phyloP scores from a whole-genome alignment of 495 filamentous ascomycete genomes.

The Aspergillus haitiensis region DNA sequence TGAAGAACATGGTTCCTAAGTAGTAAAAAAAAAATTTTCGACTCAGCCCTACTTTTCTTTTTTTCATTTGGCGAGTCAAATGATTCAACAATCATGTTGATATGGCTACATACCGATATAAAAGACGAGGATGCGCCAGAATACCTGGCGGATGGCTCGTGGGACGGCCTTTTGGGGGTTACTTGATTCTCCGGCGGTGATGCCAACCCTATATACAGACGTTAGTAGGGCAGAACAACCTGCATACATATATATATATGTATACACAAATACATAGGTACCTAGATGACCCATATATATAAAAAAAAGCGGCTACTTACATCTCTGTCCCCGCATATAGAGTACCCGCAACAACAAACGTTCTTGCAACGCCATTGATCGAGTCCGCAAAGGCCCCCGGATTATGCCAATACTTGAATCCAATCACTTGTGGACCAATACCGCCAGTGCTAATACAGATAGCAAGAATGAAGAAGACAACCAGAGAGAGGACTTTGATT shows the following conservation, averaged over 20 bases:
- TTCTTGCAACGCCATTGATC: conserved; percentile 59
- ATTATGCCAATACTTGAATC: conserved; percentile 62
- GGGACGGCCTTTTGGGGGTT: conserved; percentile 66
- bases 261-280: too few relatives aligned
- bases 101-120: conserved; percentile 53
- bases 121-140: conserved; percentile 69
- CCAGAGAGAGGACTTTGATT: conserved; percentile 60
- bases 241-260: too few relatives aligned
- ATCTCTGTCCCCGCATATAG: conserved; percentile 72
- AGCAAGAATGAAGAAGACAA: conserved; percentile 60
- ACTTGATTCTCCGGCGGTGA: conserved; percentile 68
- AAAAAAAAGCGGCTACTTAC: conserved; percentile 18
- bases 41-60: background rate
- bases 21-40: background rate
- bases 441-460: conserved; percentile 63
- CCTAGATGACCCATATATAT: too few relatives aligned
- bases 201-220: conserved; percentile 46
- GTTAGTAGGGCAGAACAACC: too few relatives aligned
- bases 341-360: conserved; percentile 64
- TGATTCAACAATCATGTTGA: too few relatives aligned
- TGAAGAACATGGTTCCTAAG: conserved; percentile 61
- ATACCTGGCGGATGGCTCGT: conserved; percentile 66
- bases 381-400: conserved; percentile 63
- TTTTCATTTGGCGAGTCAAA: background rate
- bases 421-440: conserved; percentile 53